Percentiles rank a stretch among this genome's conserved stretches.
Evolutionary conservation across 116 monocot species (phyloP).

Genomic region (Trichopus zeylanicus): DNA sequence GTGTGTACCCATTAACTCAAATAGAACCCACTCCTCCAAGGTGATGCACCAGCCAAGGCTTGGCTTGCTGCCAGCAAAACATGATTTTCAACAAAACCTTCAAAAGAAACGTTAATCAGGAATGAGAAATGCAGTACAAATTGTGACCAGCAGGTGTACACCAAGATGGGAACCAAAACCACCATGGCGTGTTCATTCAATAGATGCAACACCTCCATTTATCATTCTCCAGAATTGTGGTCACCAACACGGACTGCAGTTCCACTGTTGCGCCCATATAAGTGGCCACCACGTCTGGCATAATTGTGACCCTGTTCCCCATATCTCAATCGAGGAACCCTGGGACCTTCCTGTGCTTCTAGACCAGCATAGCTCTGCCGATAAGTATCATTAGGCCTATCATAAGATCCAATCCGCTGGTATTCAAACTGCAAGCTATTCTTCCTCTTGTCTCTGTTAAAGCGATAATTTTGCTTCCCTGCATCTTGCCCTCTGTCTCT

Average conservation of each 20-base stretch:
- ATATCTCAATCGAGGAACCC: constrained; percentile 24
- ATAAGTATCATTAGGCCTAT: constrained; percentile 18
- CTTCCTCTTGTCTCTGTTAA: constrained; percentile 19
- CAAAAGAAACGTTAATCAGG: no score
- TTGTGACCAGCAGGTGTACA: not conserved
- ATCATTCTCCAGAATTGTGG: constrained; percentile 6
- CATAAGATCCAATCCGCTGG: constrained; percentile 24
- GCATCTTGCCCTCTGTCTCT: constrained; percentile 13
- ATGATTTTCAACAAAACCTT: no score
- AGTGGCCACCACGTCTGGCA: constrained; percentile 19
- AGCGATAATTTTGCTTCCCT: constrained; percentile 11
- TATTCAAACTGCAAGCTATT: constrained; percentile 25
- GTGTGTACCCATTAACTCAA: no score
- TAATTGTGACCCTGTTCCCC: constrained; percentile 27
- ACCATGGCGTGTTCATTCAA: not conserved
- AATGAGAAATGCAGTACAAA: no score
- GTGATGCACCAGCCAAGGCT: no score
- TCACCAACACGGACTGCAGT: constrained; percentile 8
- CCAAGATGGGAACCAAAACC: not conserved
- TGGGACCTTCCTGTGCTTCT: constrained; percentile 10
- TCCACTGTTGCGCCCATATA: constrained; percentile 12
- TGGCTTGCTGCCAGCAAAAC: no score
- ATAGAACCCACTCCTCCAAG: no score
- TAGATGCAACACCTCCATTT: not conserved
- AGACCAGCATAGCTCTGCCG: constrained; percentile 12